Conservation (phyloP, 768 basidiomycete species). For the Mycena albidolilacea region DNA sequence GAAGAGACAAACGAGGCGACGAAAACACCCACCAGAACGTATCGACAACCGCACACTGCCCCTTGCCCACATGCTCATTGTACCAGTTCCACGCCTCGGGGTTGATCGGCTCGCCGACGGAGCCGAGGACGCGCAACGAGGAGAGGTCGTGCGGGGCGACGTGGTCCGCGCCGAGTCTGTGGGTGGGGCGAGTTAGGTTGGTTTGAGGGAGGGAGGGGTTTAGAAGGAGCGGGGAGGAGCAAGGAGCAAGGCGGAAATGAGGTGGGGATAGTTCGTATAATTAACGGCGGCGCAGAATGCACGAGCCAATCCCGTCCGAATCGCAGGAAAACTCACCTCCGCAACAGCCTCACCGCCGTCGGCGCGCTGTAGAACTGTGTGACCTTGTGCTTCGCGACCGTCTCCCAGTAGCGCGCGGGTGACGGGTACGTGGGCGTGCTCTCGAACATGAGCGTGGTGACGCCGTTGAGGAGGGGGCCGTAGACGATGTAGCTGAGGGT, state of each 20-base stretch:
- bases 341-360: slow-evolving; percentile 94
- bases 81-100: slow-evolving; percentile 99
- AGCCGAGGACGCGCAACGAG: slow-evolving; percentile 88
- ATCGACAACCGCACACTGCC: slow-evolving; percentile 93
- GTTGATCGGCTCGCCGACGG: slow-evolving; percentile 98
- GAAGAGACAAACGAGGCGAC: background rate
- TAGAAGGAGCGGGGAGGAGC: too few relatives aligned
- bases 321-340: slow-evolving; percentile 53
- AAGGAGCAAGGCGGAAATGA: too few relatives aligned
- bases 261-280: too few relatives aligned
- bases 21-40: slow-evolving; percentile 75
- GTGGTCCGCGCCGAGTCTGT: slow-evolving; percentile 84
- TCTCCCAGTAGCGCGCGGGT: slow-evolving; percentile 97
- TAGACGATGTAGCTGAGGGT: slow-evolving; percentile 87
- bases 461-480: slow-evolving; percentile 90
- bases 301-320: too few relatives aligned
- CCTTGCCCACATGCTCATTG: slow-evolving; percentile 92
- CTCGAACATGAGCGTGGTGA: slow-evolving; percentile 93
- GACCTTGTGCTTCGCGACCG: slow-evolving; percentile 91
- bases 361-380: slow-evolving; percentile 98
- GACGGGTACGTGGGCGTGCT: slow-evolving; percentile 97
- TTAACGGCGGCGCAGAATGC: too few relatives aligned
- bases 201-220: too few relatives aligned
- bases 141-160: slow-evolving; percentile 87
- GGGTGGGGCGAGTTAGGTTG: slow-evolving; percentile 20